phyloP scores from a whole-genome alignment of 768 basidiomycete genomes.

The Pleurotus tuber-regium region DNA sequence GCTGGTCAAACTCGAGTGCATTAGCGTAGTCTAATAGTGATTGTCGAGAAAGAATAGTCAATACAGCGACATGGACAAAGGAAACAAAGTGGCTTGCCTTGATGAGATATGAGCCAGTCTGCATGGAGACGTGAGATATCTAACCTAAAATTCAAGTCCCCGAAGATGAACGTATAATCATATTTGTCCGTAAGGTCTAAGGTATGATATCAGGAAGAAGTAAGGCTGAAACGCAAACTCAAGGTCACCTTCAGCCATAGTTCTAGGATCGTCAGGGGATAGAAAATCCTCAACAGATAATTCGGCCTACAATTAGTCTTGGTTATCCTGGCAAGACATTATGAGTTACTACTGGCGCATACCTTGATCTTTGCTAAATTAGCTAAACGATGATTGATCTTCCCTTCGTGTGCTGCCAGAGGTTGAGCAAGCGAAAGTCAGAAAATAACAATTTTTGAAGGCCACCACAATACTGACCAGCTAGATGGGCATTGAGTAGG shows the following conservation, averaged over 20 bases:
- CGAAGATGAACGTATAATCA: conserved; percentile 85
- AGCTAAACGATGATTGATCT: conserved; percentile 72
- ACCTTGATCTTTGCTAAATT: conserved; percentile 92
- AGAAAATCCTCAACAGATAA: conserved; percentile 80
- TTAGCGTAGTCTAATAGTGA: conserved; percentile 65
- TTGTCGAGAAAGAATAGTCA: neutral
- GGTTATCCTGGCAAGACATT: too few relatives aligned
- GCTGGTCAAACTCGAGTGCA: conserved; percentile 89
- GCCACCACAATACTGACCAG: conserved; percentile 45
- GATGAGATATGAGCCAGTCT: conserved; percentile 87
- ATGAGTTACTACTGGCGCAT: conserved; percentile 6
- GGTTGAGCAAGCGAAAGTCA: neutral
- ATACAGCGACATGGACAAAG: neutral
- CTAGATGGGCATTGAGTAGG: conserved; percentile 90
- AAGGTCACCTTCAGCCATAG: conserved; percentile 63
- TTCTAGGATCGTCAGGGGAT: conserved; percentile 56
- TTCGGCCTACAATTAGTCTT: conserved; percentile 64
- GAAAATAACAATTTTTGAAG: neutral
- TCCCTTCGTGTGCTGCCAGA: conserved; percentile 69
- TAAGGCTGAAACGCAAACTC: neutral
- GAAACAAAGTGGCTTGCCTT: conserved; percentile 42
- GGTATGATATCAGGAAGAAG: neutral
- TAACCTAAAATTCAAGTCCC: conserved; percentile 90
- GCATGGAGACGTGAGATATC: conserved; percentile 89
- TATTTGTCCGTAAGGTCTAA: conserved; percentile 84